These are phyloP conservation scores for Phialophora macrospora DNA, from an alignment of 2,329 filamentous ascomycete genomes.

Conservation along the genomic window DNA sequence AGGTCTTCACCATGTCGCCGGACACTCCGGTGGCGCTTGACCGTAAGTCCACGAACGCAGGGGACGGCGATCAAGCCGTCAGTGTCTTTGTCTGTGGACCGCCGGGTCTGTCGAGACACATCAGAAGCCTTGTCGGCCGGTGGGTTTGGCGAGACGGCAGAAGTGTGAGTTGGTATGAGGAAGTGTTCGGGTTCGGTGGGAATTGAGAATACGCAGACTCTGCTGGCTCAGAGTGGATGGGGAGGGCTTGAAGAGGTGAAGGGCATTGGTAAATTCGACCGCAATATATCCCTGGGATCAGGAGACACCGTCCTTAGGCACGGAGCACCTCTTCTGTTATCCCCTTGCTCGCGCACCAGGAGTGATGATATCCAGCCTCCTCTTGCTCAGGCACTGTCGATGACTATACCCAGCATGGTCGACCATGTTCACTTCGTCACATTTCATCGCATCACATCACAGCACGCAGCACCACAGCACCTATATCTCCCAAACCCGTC, in stretches of 20 bases:
- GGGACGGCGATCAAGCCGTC: background rate
- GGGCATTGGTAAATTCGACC: no score
- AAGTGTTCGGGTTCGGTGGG: constrained; percentile 38
- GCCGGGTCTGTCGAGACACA: constrained; percentile 18
- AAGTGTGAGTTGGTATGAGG: constrained; percentile 35
- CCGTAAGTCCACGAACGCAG: background rate
- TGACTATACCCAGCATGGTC: background rate
- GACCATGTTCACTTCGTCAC: background rate
- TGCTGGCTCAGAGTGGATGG: background rate
- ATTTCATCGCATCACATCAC: background rate
- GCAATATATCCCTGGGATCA: no score
- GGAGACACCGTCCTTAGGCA: background rate
- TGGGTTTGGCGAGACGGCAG: constrained; percentile 30
- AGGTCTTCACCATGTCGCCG: background rate
- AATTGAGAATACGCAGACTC: background rate
- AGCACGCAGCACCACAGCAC: background rate
- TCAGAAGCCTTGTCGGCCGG: constrained; percentile 29
- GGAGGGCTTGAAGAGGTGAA: no score
- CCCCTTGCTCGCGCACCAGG: background rate
- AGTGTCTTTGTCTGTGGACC: constrained; percentile 39
- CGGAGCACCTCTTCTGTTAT: background rate
- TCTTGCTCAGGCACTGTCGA: background rate
- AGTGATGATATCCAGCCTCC: background rate
- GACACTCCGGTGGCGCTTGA: background rate
- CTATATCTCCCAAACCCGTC: background rate